phyloP scores from a whole-genome alignment of 768 basidiomycete genomes.

The Mrakia blollopis region DNA sequence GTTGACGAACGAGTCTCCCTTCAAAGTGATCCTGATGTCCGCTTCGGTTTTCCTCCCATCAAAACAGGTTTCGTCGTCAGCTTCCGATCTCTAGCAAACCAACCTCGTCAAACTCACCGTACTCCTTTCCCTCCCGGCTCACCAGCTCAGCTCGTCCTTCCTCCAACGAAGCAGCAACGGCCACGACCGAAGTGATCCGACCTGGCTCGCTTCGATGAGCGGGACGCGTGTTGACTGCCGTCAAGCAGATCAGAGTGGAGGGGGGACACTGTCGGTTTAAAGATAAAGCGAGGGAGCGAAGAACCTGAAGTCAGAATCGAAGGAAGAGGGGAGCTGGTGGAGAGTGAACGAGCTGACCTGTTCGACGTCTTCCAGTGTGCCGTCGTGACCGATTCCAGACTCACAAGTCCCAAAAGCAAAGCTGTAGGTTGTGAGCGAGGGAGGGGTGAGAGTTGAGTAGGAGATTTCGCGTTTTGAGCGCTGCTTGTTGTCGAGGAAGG shows the following conservation, averaged over 20 bases:
- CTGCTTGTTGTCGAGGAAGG: not conserved
- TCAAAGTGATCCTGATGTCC: slow-evolving; percentile 8
- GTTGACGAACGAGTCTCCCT: slow-evolving; percentile 2
- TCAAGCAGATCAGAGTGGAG: slow-evolving; percentile 7
- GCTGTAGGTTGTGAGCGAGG: not conserved
- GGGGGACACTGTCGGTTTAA: not conserved
- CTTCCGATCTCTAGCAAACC: not conserved
- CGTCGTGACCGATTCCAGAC: slow-evolving; percentile 3
- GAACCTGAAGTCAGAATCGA: not conserved
- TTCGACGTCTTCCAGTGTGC: not conserved
- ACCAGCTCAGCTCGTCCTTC: not conserved
- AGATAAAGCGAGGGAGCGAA: not conserved
- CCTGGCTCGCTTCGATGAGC: slow-evolving; percentile 6
- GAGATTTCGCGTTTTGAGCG: not conserved
- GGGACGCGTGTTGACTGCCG: slow-evolving; percentile 14
- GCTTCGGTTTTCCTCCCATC: not conserved
- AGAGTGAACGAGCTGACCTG: not conserved
- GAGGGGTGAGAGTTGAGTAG: slow-evolving; percentile 4
- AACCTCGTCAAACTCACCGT: not conserved
- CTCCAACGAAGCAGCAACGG: not conserved
- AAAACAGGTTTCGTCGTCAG: not conserved
- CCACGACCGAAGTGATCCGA: not conserved
- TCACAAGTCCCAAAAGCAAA: not conserved
- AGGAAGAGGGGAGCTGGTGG: not conserved
- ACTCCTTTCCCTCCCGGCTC: not conserved